Evolutionary conservation across 345 rosid genomes (phyloP).

Genomic region (Salix suchowensis): DNA sequence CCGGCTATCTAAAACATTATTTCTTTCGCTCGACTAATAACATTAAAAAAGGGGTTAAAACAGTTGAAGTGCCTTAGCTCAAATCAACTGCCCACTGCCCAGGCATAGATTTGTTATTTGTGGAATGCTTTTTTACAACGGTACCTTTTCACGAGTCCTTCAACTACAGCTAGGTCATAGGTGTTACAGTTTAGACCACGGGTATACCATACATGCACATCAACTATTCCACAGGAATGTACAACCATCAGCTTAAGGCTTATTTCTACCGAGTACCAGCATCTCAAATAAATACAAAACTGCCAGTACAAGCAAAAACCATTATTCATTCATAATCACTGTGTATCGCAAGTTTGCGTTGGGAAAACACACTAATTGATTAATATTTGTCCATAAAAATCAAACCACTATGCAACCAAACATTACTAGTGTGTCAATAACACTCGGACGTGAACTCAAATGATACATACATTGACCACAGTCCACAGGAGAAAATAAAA

Average conservation of each 20-base stretch:
- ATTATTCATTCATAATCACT: slow-evolving; percentile 18
- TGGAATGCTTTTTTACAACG: background rate
- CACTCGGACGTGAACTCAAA: slow-evolving; percentile 10
- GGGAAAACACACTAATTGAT: slow-evolving; percentile 15
- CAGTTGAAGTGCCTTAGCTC: no score
- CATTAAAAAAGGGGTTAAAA: no score
- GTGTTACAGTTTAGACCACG: background rate
- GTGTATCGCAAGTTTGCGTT: slow-evolving; percentile 11
- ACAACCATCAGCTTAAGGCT: background rate
- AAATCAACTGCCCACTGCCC: background rate
- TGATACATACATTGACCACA: background rate
- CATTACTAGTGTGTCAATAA: slow-evolving; percentile 9
- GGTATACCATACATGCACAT: background rate
- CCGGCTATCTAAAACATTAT: no score
- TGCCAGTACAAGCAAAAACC: background rate
- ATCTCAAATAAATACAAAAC: background rate
- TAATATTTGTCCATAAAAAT: slow-evolving; percentile 29
- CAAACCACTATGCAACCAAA: slow-evolving; percentile 16
- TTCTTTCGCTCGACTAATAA: no score
- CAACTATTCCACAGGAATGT: background rate
- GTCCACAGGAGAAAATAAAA: slow-evolving; percentile 11
- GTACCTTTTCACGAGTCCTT: background rate
- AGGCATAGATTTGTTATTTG: background rate
- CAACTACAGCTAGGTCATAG: background rate
- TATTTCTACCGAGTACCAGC: background rate